phyloP scores from a whole-genome alignment of 352 stramenopile genomes.

The Globisporangium iwayamae region DNA sequence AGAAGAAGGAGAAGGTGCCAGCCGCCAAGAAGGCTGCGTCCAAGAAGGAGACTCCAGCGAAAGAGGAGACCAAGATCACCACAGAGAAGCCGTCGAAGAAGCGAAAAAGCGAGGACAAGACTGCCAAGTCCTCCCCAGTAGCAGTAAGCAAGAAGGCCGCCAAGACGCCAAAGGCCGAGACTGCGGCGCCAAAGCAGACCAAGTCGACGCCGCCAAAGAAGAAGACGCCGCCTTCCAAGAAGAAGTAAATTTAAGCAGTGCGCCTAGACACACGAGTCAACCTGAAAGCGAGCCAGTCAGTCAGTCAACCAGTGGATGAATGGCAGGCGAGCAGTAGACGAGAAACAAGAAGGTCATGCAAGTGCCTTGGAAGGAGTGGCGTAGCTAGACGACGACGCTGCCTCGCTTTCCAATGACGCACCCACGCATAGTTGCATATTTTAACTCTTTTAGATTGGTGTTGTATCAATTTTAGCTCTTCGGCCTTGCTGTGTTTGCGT shows the following conservation, averaged over 20 bases:
- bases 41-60: constrained; percentile 8
- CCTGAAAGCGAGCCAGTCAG: neutral
- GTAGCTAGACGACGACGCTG: neutral
- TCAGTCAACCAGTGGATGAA: neutral
- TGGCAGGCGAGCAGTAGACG: neutral
- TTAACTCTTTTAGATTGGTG: neutral
- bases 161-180: neutral
- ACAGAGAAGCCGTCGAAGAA: neutral
- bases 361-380: neutral
- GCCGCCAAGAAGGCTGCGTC: constrained; percentile 1
- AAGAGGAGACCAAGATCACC: constrained; percentile 22
- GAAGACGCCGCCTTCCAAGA: neutral
- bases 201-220: neutral
- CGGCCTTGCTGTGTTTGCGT: too few relatives aligned
- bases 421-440: neutral
- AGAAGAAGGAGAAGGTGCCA: constrained; percentile 2
- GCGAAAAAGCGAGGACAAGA: neutral
- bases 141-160: neutral
- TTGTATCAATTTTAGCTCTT: neutral
- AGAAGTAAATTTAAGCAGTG: neutral
- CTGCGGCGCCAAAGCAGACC: neutral
- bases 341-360: neutral
- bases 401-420: neutral
- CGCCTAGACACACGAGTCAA: neutral
- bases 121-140: neutral